A percentile compares a stretch with the other conserved stretches of the same genome.
These are phyloP conservation scores for Herpetospermum pedunculosum DNA, from an alignment of 306 rosid genomes.

Conservation along the genomic window DNA sequence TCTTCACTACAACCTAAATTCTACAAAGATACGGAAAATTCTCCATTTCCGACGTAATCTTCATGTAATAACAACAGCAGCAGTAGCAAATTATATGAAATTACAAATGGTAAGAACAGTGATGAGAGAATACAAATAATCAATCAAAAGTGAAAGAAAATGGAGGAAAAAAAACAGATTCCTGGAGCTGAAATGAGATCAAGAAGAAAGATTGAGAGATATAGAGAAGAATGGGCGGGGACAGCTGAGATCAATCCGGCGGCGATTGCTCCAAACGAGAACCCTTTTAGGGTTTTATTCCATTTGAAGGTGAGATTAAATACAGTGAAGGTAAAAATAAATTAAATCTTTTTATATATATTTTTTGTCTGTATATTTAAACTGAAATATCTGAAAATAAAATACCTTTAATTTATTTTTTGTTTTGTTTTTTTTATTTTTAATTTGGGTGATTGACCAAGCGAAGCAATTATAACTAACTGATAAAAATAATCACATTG, in stretches of 20 bases:
- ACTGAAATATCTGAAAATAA: not conserved
- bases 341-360: not conserved
- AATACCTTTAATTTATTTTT: not conserved
- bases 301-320: constrained; percentile 9
- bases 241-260: constrained; percentile 13
- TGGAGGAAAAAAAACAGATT: not conserved
- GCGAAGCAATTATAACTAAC: not conserved
- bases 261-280: constrained; percentile 12
- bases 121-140: not conserved
- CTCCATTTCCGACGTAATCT: not conserved
- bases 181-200: constrained; percentile 5
- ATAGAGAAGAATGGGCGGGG: not conserved
- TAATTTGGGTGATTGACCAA: constrained; percentile 1
- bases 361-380: not conserved
- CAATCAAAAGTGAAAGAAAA: not conserved
- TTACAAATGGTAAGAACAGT: not conserved
- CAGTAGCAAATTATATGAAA: not conserved
- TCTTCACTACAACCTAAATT: constrained; percentile 5
- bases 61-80: not conserved
- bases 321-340: constrained; percentile 4
- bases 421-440: too few species aligned
- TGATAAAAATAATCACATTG: not conserved
- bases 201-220: not conserved
- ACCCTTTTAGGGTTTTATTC: constrained; percentile 17
- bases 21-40: not conserved